A percentile compares a stretch with the other conserved stretches of the same genome.
These are phyloP conservation scores for Phytopythium helicoides DNA, from an alignment of 352 stramenopile species.

Conservation along the genomic window DNA sequence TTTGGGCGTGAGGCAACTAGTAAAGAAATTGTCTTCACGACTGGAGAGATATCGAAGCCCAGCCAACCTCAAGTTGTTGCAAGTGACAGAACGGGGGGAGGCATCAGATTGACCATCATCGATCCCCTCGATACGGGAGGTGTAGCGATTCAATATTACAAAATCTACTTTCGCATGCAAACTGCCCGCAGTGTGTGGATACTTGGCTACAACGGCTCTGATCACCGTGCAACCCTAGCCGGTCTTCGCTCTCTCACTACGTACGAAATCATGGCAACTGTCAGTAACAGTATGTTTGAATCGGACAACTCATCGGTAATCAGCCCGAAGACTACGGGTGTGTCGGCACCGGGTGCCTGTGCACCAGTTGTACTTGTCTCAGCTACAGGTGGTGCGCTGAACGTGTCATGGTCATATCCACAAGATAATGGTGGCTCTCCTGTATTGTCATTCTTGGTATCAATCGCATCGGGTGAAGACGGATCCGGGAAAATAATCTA, in stretches of 20 bases:
- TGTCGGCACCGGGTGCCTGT: conserved; percentile 51
- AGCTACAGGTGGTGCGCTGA: conserved; percentile 43
- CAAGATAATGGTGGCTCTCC: conserved; percentile 31
- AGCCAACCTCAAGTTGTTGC: conserved; percentile 20
- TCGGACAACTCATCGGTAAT: conserved; percentile 41
- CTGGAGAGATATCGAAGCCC: conserved; percentile 22
- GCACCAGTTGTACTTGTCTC: conserved; percentile 9
- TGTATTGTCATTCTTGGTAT: conserved; percentile 30
- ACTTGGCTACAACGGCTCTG: conserved; percentile 24
- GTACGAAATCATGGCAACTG: conserved; percentile 40
- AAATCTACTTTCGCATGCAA: conserved; percentile 36
- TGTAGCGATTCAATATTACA: conserved; percentile 29
- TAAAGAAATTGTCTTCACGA: conserved; percentile 16
- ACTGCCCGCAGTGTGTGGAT: conserved; percentile 20
- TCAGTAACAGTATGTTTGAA: conserved; percentile 40
- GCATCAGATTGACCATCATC: conserved; percentile 40
- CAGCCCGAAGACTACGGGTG: conserved; percentile 26
- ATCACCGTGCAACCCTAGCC: conserved; percentile 30
- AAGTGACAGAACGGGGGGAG: conserved; percentile 35
- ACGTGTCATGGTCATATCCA: conserved; percentile 40
- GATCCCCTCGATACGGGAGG: conserved; percentile 51
- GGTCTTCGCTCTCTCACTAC: conserved; percentile 18
- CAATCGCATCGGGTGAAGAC: conserved; percentile 21
- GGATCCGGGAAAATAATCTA: conserved; percentile 21
- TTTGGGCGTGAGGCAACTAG: conserved; percentile 27